Conservation (phyloP, 2,329 filamentous ascomycete species). For the Xylaria sp. region DNA sequence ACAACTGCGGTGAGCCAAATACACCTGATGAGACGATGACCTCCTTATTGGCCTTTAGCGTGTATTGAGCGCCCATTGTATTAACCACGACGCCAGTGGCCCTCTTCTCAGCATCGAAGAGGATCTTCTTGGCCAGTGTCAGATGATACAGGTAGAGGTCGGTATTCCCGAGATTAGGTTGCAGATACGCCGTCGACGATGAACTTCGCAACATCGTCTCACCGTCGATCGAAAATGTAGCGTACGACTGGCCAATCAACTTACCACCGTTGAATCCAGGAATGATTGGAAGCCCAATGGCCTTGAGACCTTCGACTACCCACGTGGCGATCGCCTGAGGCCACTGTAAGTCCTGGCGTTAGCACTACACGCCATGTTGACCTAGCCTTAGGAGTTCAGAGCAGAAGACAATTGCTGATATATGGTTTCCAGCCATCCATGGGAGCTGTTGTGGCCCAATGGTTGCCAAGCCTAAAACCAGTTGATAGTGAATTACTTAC, state of each 20-base stretch:
- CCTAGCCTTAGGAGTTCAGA: neutral
- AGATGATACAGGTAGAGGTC: conserved; percentile 36
- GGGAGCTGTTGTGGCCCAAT: too few species aligned
- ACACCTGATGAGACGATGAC: conserved; percentile 71
- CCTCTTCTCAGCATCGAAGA: conserved; percentile 37
- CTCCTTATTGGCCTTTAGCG: conserved; percentile 35
- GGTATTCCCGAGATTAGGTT: conserved; percentile 32
- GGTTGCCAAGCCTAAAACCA: neutral
- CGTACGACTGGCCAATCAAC: conserved; percentile 45
- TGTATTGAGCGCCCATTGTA: conserved; percentile 32
- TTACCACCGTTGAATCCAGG: conserved; percentile 56
- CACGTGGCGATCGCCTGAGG: conserved; percentile 54
- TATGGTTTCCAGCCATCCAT: neutral
- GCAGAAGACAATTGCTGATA: neutral
- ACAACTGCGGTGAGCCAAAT: conserved; percentile 69
- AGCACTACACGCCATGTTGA: neutral
- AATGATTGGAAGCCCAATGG: conserved; percentile 53
- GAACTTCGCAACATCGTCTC: conserved; percentile 37
- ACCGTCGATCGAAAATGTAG: conserved; percentile 38
- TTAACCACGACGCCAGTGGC: conserved; percentile 37
- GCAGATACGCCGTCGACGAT: conserved; percentile 37
- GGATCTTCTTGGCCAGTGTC: conserved; percentile 39
- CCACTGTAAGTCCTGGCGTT: conserved; percentile 38
- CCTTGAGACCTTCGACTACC: conserved; percentile 53
- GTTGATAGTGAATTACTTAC: neutral